A percentile compares a stretch with the other conserved stretches of the same genome.
Conservation (phyloP, 768 basidiomycete genomes). For the Suillus plorans region DNA sequence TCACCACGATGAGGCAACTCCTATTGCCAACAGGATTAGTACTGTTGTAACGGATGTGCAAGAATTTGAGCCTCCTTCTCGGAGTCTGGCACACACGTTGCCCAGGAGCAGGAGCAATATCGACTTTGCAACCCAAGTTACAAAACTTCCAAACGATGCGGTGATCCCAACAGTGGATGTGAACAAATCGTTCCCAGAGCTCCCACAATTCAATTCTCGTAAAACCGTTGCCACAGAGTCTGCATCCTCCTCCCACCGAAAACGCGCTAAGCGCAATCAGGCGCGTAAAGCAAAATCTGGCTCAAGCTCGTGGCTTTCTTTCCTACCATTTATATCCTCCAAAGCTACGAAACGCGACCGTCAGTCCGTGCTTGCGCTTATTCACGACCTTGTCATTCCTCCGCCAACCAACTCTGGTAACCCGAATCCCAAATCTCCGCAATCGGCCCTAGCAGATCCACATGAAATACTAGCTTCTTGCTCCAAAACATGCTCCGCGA, state of each 20-base stretch:
- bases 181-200: neutral
- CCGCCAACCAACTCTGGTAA: conserved; percentile 12
- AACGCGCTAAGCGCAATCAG: neutral
- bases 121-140: neutral
- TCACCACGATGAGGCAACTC: neutral
- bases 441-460: neutral
- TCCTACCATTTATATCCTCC: conserved; percentile 25
- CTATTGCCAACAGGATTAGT: neutral
- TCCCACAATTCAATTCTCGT: neutral
- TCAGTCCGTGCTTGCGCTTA: conserved; percentile 47
- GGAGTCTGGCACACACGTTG: neutral
- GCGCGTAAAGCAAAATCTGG: neutral
- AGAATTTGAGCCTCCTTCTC: neutral
- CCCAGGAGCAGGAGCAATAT: conserved; percentile 1
- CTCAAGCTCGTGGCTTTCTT: conserved; percentile 28
- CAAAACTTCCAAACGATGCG: neutral
- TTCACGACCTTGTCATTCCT: conserved; percentile 49
- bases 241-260: neutral
- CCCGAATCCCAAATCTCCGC: neutral
- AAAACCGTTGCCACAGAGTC: neutral
- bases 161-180: neutral
- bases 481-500: conserved; percentile 53
- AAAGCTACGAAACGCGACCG: conserved; percentile 45
- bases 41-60: neutral
- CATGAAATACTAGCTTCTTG: conserved; percentile 56